Percentiles rank a stretch among this genome's conserved stretches.
Evolutionary conservation across 768 basidiomycete genomes (phyloP).

Genomic region (Pleurotus eryngii): DNA sequence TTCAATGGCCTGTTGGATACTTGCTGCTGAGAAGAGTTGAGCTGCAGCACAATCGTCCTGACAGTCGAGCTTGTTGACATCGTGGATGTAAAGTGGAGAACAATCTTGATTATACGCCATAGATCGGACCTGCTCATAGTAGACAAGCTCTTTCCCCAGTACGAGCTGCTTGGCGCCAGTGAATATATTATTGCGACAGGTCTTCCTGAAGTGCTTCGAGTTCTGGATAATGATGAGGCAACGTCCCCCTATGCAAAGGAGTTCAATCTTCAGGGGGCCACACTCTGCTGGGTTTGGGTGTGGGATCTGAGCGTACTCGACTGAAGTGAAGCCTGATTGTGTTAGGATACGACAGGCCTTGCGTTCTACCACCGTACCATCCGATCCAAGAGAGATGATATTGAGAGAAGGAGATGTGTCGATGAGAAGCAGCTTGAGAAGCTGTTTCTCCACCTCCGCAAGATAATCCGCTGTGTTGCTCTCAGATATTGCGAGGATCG

Average conservation of each 20-base stretch:
- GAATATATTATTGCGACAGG: slow-evolving; percentile 12
- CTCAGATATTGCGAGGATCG: not conserved
- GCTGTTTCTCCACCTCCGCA: not conserved
- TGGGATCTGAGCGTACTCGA: not conserved
- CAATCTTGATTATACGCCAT: slow-evolving; percentile 12
- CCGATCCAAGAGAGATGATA: slow-evolving; percentile 5
- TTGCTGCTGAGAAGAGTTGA: slow-evolving; percentile 28
- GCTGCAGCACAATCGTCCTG: slow-evolving; percentile 40
- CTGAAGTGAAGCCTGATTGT: not conserved
- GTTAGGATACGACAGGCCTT: not conserved
- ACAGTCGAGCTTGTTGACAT: slow-evolving; percentile 20
- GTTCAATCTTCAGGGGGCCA: slow-evolving; percentile 2
- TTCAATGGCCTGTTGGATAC: slow-evolving; percentile 15
- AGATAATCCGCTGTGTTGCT: not conserved
- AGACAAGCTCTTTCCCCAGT: slow-evolving; percentile 17
- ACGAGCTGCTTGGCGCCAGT: slow-evolving; percentile 25
- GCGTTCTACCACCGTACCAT: slow-evolving; percentile 9
- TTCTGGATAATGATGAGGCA: slow-evolving; percentile 27
- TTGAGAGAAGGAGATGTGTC: not conserved
- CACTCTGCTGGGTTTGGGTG: not conserved
- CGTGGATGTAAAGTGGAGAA: slow-evolving; percentile 20
- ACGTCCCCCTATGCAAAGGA: slow-evolving; percentile 12
- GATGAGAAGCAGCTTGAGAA: not conserved
- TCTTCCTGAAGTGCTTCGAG: slow-evolving; percentile 31
- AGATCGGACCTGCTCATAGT: slow-evolving; percentile 17